Base-by-base conservation (phyloP, 257 asterid genomes). In the Nicotiana benthamiana region DNA sequence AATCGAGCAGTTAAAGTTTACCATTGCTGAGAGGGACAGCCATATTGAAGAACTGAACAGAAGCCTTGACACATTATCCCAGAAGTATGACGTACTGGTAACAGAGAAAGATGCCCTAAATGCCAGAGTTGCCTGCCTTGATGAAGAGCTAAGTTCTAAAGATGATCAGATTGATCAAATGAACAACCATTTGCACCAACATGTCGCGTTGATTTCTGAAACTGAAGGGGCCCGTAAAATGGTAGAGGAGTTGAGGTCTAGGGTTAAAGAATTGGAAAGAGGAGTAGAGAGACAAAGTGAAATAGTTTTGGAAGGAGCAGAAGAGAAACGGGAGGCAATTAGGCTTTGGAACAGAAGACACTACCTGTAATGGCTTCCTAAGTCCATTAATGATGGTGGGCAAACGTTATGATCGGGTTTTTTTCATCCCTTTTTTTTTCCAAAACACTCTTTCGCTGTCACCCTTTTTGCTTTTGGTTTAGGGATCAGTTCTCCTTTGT, bases 281-380 rank as follows among this genome's bases (percentile, higher is more conserved):
- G 93, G 91, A 12, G 85, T 92, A 15, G 84, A 90, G 80, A 87
- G 82, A 78, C 90, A 90, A 79, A 81, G 82, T 36, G 94, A 91
- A 62, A 57, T 36, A 4, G 90, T 93, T 15, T 51, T 81, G 61
- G 92, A 93, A 88, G 97, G 94, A 27, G 97, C 91, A 0, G 97
- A 95, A 88, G 97, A 87, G 85, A 95, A 95, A 84, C 85, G 98
- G 12, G 97, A 95, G 75, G 99, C 97, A 4, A 95, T 95, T 77
- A 92, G 98, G 97, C 92, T 9, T 34, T 64, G 24, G 89, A 81
- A 20, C 89, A 90, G 85, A 90, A 78, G 79, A 82, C 89, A 18
- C 79, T 80, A 34, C 90, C 92, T 5, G 89, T 90, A 11, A 83
- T 84, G 90, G 97, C 88, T 1, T 79, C 94, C 5, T 94, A 78